Evolutionary conservation across 2,329 filamentous ascomycete species (phyloP).

Genomic region (Curvularia sp.): DNA sequence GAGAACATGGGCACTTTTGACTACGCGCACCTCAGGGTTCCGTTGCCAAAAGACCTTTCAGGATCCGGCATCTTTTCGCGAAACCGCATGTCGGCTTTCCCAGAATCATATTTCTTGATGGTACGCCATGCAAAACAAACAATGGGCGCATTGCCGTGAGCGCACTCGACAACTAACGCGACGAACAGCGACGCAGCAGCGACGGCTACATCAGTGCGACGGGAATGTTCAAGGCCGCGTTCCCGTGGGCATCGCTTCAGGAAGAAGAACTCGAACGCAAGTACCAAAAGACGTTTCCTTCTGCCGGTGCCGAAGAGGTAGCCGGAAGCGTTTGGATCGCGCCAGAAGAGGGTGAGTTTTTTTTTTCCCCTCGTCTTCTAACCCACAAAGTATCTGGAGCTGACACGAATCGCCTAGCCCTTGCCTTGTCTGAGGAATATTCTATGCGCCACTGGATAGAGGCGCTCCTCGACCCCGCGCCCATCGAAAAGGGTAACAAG

Average conservation of each 20-base stretch:
- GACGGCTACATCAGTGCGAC: constrained; percentile 86
- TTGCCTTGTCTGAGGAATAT: constrained; percentile 86
- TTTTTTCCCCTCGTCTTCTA: neutral
- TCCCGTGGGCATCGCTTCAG: constrained; percentile 74
- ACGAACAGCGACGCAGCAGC: constrained; percentile 72
- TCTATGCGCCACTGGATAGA: constrained; percentile 84
- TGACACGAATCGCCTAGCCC: constrained; percentile 63
- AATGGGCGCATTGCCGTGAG: constrained; percentile 6
- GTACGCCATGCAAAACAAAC: constrained; percentile 54
- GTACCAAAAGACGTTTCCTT: constrained; percentile 82
- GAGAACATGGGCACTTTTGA: constrained; percentile 85
- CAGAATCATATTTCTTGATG: constrained; percentile 96
- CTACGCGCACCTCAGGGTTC: constrained; percentile 93
- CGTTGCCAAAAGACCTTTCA: constrained; percentile 86
- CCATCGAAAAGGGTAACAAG: constrained; percentile 72
- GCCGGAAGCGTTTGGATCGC: constrained; percentile 97
- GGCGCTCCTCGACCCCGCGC: constrained; percentile 87
- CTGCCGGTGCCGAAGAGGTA: constrained; percentile 88
- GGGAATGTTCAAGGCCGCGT: constrained; percentile 91
- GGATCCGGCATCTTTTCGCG: constrained; percentile 89
- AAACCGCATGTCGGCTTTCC: constrained; percentile 66
- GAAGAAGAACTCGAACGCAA: constrained; percentile 80
- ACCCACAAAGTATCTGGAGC: constrained; percentile 5
- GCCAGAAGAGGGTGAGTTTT: constrained; percentile 68
- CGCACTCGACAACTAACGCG: constrained; percentile 38